These are phyloP conservation scores for Botrytis paeoniae DNA, from an alignment of 2,329 filamentous ascomycete species.

Conservation along the genomic window DNA sequence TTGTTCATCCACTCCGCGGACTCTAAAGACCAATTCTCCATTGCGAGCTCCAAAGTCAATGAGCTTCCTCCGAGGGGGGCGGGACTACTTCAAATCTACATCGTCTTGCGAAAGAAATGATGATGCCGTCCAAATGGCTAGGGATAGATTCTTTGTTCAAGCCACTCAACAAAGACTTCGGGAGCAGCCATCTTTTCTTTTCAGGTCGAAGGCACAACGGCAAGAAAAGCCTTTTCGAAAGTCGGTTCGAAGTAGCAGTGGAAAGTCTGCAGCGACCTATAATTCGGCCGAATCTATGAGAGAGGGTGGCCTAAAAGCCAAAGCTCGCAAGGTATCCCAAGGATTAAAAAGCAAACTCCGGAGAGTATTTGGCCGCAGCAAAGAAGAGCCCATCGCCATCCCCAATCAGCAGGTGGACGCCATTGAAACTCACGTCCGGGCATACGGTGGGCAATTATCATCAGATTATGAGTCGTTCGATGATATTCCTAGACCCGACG, in stretches of 20 bases:
- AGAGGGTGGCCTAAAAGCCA: constrained; percentile 45
- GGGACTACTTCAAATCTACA: constrained; percentile 30
- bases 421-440: constrained; percentile 34
- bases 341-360: constrained; percentile 61
- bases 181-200: constrained; percentile 47
- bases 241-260: constrained; percentile 49
- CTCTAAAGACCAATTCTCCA: constrained; percentile 30
- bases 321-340: constrained; percentile 60
- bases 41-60: constrained; percentile 54
- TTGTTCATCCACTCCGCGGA: constrained; percentile 26
- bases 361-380: constrained; percentile 50
- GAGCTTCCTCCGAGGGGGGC: constrained; percentile 47
- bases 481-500: constrained; percentile 40
- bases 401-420: constrained; percentile 55
- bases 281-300: constrained; percentile 29
- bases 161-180: constrained; percentile 40
- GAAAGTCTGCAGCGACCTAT: constrained; percentile 36
- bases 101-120: constrained; percentile 37
- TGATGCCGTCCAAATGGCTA: constrained; percentile 39
- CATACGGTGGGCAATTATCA: constrained; percentile 30
- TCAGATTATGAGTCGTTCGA: constrained; percentile 37
- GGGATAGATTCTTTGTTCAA: constrained; percentile 41
- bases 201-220: constrained; percentile 40
- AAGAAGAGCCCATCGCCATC: constrained; percentile 40
- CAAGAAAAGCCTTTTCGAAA: constrained; percentile 43